Conservation (phyloP, 305 asterid species). For the Solanum hybrid region DNA sequence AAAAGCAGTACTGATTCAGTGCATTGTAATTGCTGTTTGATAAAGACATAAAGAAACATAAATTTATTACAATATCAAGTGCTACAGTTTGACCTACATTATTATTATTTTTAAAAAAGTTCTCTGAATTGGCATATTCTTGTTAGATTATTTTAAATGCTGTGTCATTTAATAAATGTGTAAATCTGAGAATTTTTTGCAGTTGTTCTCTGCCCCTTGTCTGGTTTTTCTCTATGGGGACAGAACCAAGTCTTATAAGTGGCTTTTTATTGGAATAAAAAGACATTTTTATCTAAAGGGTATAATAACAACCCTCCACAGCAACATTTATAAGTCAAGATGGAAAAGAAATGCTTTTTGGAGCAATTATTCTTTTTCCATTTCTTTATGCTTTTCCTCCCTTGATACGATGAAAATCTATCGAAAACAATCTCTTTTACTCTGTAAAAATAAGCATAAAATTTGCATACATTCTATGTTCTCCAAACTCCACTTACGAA, state of each 20-base stretch:
- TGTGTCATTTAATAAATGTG: not conserved
- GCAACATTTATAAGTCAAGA: not conserved
- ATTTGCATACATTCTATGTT: no score
- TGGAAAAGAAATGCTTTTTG: not conserved
- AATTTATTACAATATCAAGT: not conserved
- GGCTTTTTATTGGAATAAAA: not conserved
- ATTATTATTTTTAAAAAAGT: not conserved
- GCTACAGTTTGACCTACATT: not conserved
- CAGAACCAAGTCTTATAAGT: not conserved
- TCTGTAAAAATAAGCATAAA: not conserved
- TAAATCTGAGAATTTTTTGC: not conserved
- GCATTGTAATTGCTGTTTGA: not conserved
- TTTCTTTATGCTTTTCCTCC: not conserved
- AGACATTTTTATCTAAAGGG: not conserved
- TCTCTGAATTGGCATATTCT: conserved; percentile 1
- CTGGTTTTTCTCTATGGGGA: not conserved
- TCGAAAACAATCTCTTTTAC: not conserved
- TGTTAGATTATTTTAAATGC: not conserved
- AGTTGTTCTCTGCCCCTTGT: not conserved
- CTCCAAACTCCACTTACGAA: no score
- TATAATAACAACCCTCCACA: not conserved
- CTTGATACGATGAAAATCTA: not conserved
- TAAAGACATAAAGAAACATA: not conserved
- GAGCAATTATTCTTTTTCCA: not conserved
- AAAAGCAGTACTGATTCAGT: not conserved